These are phyloP conservation scores for Leishmania turanica DNA, from an alignment of 208 protist genomes.

Conservation along the genomic window DNA sequence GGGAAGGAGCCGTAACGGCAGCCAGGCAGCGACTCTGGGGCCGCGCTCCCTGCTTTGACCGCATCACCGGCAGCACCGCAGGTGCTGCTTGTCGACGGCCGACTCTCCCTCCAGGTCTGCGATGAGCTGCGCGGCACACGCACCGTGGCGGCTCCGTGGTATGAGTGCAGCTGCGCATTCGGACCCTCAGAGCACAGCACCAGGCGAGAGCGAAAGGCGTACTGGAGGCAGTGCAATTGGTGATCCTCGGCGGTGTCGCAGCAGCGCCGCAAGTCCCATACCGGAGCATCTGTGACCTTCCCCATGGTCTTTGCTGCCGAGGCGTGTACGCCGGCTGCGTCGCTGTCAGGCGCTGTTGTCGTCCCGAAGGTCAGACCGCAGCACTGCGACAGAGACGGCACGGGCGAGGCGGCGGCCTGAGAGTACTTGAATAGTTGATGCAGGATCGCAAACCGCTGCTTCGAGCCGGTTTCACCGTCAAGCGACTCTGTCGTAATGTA, in stretches of 20 bases:
- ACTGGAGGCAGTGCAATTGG: constrained; percentile 31
- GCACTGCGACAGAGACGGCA: background rate
- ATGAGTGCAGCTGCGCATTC: constrained; percentile 62
- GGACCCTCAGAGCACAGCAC: constrained; percentile 62
- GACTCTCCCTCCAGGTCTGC: constrained; percentile 5
- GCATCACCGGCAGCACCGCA: background rate
- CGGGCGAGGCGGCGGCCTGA: constrained; percentile 6
- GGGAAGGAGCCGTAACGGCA: background rate
- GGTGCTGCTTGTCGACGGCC: background rate
- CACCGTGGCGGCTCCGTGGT: constrained; percentile 43
- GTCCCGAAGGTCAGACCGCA: background rate
- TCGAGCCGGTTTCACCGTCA: constrained; percentile 91
- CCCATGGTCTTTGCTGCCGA: background rate
- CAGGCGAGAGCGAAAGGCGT: constrained; percentile 19
- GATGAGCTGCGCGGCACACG: constrained; percentile 18
- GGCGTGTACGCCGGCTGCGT: background rate
- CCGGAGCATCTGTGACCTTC: background rate
- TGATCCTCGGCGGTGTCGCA: constrained; percentile 24
- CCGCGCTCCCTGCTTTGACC: background rate
- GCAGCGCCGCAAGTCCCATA: background rate
- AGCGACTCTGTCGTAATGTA: constrained; percentile 92
- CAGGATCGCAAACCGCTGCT: constrained; percentile 65
- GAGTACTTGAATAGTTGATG: constrained; percentile 38
- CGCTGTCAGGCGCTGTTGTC: background rate
- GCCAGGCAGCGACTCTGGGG: background rate